Conservation (phyloP, 75 land plant genomes). For the Adiantum capillusveneris region DNA sequence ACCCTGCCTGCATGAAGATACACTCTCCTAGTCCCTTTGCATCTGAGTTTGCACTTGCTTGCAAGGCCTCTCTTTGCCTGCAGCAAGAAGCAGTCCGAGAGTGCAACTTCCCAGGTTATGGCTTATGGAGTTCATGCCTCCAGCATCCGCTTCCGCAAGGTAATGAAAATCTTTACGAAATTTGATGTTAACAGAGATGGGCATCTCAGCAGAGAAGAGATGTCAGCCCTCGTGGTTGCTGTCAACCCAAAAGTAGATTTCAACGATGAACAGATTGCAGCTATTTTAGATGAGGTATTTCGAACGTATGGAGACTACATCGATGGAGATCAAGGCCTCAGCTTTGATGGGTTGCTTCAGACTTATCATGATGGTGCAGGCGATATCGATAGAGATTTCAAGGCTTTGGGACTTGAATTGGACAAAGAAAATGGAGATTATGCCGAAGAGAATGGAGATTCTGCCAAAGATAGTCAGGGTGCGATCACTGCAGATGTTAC, state of each 20-base stretch:
- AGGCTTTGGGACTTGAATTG: conserved; percentile 69
- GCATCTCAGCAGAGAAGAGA: conserved; percentile 77
- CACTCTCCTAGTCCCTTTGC: too few relatives aligned
- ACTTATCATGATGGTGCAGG: conserved; percentile 99
- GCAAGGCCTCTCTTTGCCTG: too few relatives aligned
- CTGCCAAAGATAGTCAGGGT: conserved; percentile 11
- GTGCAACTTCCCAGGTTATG: neutral
- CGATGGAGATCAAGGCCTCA: conserved; percentile 63
- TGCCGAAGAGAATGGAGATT: conserved; percentile 17
- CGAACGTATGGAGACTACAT: conserved; percentile 91
- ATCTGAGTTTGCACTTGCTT: too few relatives aligned
- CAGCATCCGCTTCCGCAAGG: conserved; percentile 53
- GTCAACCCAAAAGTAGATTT: conserved; percentile 94
- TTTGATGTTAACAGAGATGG: conserved; percentile 83
- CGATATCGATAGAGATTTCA: conserved; percentile 96
- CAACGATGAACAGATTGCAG: conserved; percentile 84
- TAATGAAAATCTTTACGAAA: conserved; percentile 70
- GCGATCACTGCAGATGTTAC: conserved; percentile 1
- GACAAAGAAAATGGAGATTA: conserved; percentile 30
- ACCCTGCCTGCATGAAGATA: too few relatives aligned
- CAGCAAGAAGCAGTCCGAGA: too few relatives aligned
- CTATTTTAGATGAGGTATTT: conserved; percentile 96
- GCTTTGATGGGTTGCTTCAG: conserved; percentile 69
- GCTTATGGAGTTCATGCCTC: conserved; percentile 1
- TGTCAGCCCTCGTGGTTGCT: conserved; percentile 92